Conservation (phyloP, 345 rosid genomes). For the Lepidium sativum region DNA sequence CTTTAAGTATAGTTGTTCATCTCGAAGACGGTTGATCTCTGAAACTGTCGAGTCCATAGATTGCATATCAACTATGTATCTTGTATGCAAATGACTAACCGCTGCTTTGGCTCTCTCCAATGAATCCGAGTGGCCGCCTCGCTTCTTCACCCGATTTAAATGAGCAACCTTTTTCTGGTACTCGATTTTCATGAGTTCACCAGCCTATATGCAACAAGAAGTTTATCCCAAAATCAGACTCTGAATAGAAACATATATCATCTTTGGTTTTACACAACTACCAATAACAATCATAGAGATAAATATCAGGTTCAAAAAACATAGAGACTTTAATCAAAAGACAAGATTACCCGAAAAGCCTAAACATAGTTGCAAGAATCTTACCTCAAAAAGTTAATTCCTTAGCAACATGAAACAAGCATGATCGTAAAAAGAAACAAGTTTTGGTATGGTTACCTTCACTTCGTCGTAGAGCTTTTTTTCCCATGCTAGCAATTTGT, state of each 20-base stretch:
- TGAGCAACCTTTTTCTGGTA: conserved; percentile 74
- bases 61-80: conserved; percentile 99
- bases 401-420: not conserved
- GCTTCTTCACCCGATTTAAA: conserved; percentile 66
- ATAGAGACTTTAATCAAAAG: not conserved
- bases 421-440: not conserved
- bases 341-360: not conserved
- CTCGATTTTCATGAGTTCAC: conserved; percentile 86
- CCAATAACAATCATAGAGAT: not conserved
- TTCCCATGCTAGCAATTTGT: conserved; percentile 96
- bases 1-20: conserved; percentile 74
- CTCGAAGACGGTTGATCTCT: conserved; percentile 89
- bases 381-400: not conserved
- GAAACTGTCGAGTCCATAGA: conserved; percentile 95
- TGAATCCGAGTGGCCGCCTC: conserved; percentile 61
- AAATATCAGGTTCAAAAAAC: not conserved
- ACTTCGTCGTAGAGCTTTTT: conserved; percentile 98
- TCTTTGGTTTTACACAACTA: not conserved
- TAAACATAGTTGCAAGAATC: not conserved
- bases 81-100: conserved; percentile 86
- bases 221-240: conserved; percentile 22
- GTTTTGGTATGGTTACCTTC: conserved; percentile 39
- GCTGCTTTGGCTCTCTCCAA: conserved; percentile 83
- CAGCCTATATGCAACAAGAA: conserved; percentile 51
- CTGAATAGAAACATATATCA: not conserved